Conservation (phyloP, 1,284 basidiomycete species). For the Golubevia pallescens region DNA sequence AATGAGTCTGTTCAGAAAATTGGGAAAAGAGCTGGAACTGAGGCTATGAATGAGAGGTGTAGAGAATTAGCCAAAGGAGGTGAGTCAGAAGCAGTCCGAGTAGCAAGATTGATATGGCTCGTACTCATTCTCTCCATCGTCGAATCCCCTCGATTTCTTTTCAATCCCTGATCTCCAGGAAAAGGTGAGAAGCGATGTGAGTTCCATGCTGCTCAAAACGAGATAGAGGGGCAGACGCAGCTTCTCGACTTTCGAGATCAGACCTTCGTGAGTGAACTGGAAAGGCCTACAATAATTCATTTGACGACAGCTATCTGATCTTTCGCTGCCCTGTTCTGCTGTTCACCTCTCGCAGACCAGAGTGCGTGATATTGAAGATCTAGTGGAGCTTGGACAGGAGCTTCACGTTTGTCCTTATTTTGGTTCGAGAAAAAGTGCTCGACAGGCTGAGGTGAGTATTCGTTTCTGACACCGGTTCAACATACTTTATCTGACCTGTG, state of each 20-base stretch:
- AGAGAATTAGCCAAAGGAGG: conserved; percentile 80
- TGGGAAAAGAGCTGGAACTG: conserved; percentile 66
- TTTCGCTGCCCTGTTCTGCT: neutral
- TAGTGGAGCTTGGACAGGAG: conserved; percentile 75
- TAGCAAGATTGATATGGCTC: conserved; percentile 9
- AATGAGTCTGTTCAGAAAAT: conserved; percentile 76
- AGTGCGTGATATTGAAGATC: conserved; percentile 92
- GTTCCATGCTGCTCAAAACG: neutral
- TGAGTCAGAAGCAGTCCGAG: conserved; percentile 59
- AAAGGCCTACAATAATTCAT: neutral
- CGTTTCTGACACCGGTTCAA: neutral
- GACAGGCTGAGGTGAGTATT: conserved; percentile 80
- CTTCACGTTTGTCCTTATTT: conserved; percentile 89
- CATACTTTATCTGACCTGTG: conserved; percentile 1
- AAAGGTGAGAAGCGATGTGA: neutral
- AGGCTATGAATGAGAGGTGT: conserved; percentile 91
- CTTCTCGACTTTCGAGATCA: conserved; percentile 88
- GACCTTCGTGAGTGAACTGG: conserved; percentile 72
- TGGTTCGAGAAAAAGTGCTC: conserved; percentile 82
- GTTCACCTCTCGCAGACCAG: conserved; percentile 70
- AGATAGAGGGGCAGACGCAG: conserved; percentile 15
- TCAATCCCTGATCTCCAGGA: too few species aligned
- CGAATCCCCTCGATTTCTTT: too few species aligned
- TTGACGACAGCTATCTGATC: neutral
- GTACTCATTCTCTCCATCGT: neutral